Percentiles rank a stretch among this genome's conserved stretches.
These are phyloP conservation scores for Bisporella sp. DNA, from an alignment of 2,329 filamentous ascomycete genomes.

Conservation along the genomic window DNA sequence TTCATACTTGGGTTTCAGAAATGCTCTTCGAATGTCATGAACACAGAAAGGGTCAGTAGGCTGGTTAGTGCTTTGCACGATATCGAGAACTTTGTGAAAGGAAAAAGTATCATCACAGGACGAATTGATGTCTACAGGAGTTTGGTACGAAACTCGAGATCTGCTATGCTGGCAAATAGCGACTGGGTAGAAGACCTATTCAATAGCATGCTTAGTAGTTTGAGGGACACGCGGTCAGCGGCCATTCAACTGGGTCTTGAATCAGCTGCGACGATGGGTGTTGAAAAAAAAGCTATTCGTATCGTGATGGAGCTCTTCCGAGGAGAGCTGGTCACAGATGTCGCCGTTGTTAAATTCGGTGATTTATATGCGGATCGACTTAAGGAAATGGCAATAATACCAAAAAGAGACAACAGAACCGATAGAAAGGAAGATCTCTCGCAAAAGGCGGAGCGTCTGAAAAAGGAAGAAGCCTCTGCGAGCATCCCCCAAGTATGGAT, in stretches of 20 bases:
- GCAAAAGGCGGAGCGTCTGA: conserved; percentile 35
- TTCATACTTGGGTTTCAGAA: conserved; percentile 74
- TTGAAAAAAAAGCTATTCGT: conserved; percentile 60
- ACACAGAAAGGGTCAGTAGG: conserved; percentile 58
- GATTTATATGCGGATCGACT: conserved; percentile 63
- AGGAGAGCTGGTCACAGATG: conserved; percentile 35
- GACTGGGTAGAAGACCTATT: conserved; percentile 82
- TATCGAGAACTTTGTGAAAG: conserved; percentile 66
- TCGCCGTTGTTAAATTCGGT: conserved; percentile 45
- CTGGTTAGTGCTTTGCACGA: conserved; percentile 65
- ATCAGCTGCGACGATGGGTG: conserved; percentile 61
- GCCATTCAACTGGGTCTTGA: conserved; percentile 71
- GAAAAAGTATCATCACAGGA: conserved; percentile 73
- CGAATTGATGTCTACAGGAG: conserved; percentile 74
- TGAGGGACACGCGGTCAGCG: conserved; percentile 68
- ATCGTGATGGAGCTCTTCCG: conserved; percentile 59
- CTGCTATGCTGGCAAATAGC: conserved; percentile 61
- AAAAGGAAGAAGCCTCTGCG: conserved; percentile 42
- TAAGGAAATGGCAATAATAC: conserved; percentile 49
- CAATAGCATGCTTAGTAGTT: conserved; percentile 69
- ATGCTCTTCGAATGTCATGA: conserved; percentile 71
- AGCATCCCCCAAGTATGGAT: conserved; percentile 87
- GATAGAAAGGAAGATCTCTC: too few species aligned
- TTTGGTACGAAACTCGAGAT: conserved; percentile 64
- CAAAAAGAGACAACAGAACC: too few species aligned